Percentiles rank a stretch among this genome's conserved stretches.
Evolutionary conservation across 345 rosid genomes (phyloP).

Genomic region (Sapria himalayana): DNA sequence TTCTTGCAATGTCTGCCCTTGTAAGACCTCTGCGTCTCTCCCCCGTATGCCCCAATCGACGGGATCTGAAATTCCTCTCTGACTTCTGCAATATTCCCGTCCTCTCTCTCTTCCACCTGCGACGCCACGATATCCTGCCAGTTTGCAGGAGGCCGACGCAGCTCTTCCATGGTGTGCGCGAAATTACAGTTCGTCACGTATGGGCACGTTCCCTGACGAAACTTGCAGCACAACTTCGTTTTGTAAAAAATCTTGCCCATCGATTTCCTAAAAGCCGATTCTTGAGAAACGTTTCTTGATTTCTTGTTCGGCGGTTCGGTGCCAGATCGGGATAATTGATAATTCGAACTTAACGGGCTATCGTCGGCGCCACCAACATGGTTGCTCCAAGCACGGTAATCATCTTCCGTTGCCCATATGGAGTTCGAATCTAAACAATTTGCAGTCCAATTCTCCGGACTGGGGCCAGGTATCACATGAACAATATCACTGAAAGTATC

Average conservation of each 20-base stretch:
- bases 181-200: constrained; percentile 52
- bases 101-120: constrained; percentile 32
- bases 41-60: constrained; percentile 25
- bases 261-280: constrained; percentile 17
- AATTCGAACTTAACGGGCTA: constrained; percentile 24
- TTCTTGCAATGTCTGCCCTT: constrained; percentile 95
- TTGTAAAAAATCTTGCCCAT: constrained; percentile 71
- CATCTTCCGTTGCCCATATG: constrained; percentile 89
- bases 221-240: constrained; percentile 74
- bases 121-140: constrained; percentile 67
- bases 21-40: constrained; percentile 39
- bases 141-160: constrained; percentile 54
- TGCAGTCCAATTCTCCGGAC: constrained; percentile 43
- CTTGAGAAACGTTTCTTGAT: constrained; percentile 23
- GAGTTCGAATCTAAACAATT: constrained; percentile 24
- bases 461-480: constrained; percentile 27
- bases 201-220: constrained; percentile 57
- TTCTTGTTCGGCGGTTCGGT: constrained; percentile 48
- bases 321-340: constrained; percentile 23
- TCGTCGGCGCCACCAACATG: constrained; percentile 17
- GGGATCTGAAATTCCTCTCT: constrained; percentile 89
- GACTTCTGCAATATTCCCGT: constrained; percentile 7
- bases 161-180: constrained; percentile 82
- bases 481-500: constrained; percentile 40
- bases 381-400: constrained; percentile 46